Percentiles rank a stretch among this genome's conserved stretches.
Evolutionary conservation across 1,284 basidiomycete species (phyloP).

Genomic region (Trametes hirsuta): DNA sequence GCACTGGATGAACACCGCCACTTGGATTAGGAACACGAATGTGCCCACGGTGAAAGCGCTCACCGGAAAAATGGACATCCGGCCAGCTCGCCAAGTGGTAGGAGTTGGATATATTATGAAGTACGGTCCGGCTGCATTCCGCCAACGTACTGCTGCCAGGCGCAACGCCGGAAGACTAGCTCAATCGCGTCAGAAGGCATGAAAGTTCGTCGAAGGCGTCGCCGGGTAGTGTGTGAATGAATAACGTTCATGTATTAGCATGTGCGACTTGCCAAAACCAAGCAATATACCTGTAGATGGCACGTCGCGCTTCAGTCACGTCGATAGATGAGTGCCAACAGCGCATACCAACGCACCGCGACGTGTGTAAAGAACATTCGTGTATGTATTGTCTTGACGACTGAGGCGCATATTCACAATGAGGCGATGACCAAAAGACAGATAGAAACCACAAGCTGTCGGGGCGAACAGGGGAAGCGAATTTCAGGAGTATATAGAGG

Average conservation of each 20-base stretch:
- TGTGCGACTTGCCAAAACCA: background rate
- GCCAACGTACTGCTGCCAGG: background rate
- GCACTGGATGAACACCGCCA: conserved; percentile 10
- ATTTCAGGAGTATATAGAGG: too few species aligned
- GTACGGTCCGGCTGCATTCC: background rate
- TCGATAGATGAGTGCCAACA: background rate
- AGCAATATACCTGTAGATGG: background rate
- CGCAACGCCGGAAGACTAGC: background rate
- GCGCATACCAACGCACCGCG: background rate
- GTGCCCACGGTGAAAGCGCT: background rate
- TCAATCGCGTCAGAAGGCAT: background rate
- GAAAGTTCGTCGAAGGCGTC: conserved; percentile 1
- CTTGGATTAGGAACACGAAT: background rate
- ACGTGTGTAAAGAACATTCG: background rate
- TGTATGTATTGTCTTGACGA: background rate
- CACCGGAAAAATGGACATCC: conserved; percentile 10
- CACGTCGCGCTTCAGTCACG: background rate
- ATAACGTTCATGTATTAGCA: background rate
- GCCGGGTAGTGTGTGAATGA: conserved; percentile 18
- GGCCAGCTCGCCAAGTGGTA: background rate
- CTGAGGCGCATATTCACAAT: background rate
- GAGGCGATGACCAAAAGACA: background rate
- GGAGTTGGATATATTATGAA: background rate
- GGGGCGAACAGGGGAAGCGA: background rate
- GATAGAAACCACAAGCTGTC: background rate